Evolutionary conservation across 2,329 filamentous ascomycete genomes (phyloP), one percentile per base, ranked within the genome.

Genomic region (Apiospora arundinis): DNA sequence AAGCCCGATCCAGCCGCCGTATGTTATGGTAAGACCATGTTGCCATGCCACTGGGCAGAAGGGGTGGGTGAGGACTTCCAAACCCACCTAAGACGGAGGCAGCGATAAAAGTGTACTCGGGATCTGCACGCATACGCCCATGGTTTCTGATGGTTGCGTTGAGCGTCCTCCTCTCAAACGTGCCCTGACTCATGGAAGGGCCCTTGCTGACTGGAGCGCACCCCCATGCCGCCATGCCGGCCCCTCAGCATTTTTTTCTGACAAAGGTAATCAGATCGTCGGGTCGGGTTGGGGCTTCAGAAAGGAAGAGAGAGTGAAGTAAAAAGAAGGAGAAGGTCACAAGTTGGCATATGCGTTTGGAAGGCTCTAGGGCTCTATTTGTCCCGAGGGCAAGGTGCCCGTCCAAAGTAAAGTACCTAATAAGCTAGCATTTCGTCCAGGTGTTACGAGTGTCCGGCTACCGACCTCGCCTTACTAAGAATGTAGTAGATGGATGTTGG

Each of bases 111-210:
- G 56, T 21, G 21, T 28, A 40, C 37, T 37, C 56, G 56, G 56
- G 56, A 63, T 63, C 56, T n/a, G 56, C 56, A 63, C 56, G 32
- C 56, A 63, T 63, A 40, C 56, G 37, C 28, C 56, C 56, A 63
- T 63, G 56, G 66, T 68, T 68, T 68, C 66, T 48, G 66, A 68
- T 68, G 66, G 66, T 68, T 48, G 44, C 66, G 44, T 48, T 68
- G 66, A 68, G 25, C 66, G 25, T 68, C 32, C 14, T 37, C 44
- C 44, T 48, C 44, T 67, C 66, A 67, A 67, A 67, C 66, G 45
- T 48, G 66, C 66, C 66, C 32, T 67, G 66, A 67, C 66, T 67
- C 66, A 23, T 48, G 66, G 16, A 63, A 63, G 8, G 56, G 56
- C 18, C 56, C 56, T 32, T 63, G 56, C 56, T 63, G 56, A 63